Conservation (phyloP, 2,329 filamentous ascomycete genomes). For the Aplosporella prunicola region DNA sequence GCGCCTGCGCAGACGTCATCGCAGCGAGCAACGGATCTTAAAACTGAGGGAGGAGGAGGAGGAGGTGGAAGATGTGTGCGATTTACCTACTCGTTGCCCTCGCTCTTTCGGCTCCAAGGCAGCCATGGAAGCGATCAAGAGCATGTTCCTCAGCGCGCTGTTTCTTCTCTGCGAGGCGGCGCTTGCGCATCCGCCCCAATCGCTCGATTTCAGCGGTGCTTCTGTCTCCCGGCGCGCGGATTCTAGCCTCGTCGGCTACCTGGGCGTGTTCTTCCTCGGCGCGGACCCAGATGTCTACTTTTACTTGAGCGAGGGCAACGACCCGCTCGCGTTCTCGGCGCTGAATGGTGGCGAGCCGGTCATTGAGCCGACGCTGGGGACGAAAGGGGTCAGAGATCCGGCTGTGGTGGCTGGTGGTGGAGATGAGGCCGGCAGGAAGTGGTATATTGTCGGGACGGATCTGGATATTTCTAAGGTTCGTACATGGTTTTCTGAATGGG, state of each 20-base stretch:
- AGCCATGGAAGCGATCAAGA: too few species aligned
- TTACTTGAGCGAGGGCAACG: conserved; percentile 45
- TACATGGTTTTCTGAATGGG: conserved; percentile 16
- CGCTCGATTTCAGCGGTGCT: conserved; percentile 12
- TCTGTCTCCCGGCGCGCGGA: conserved; percentile 18
- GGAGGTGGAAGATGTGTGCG: too few species aligned
- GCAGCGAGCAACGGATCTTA: too few species aligned
- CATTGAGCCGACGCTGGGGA: conserved; percentile 42
- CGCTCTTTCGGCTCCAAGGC: too few species aligned
- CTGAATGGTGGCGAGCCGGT: conserved; percentile 42
- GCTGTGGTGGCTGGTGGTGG: conserved; percentile 41
- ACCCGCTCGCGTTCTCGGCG: conserved; percentile 39
- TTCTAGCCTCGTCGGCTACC: conserved; percentile 39
- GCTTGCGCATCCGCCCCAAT: conserved; percentile 5
- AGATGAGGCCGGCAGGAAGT: conserved; percentile 40
- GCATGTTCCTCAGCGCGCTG: too few species aligned
- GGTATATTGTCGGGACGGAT: conserved; percentile 49
- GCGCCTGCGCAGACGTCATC: too few species aligned
- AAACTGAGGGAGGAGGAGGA: too few species aligned
- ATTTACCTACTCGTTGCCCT: too few species aligned
- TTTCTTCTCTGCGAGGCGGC: too few species aligned
- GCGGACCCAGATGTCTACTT: conserved; percentile 46
- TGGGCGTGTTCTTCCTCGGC: conserved; percentile 48
- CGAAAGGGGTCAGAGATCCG: conserved; percentile 44
- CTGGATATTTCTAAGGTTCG: conserved; percentile 36